Evolutionary conservation across 2,329 filamentous ascomycete species (phyloP).

Genomic region (Colletotrichum karsti): DNA sequence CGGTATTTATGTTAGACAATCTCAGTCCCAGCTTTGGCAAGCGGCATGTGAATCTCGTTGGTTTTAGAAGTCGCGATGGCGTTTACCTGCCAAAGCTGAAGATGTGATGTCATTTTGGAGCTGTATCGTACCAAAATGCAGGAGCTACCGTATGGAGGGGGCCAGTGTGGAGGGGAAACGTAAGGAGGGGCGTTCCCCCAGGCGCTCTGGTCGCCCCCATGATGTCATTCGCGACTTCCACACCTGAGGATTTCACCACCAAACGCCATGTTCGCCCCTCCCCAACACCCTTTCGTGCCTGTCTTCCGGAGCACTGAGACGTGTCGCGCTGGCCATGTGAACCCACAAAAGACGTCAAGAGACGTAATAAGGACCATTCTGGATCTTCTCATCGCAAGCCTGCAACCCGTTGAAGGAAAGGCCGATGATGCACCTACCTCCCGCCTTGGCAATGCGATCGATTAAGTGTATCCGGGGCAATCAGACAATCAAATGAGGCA

Average conservation of each 20-base stretch:
- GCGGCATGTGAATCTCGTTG: slow-evolving; percentile 21
- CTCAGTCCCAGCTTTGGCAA: not conserved
- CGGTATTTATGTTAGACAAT: slow-evolving; percentile 15
- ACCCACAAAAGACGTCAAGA: slow-evolving; percentile 19
- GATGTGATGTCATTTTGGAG: slow-evolving; percentile 27
- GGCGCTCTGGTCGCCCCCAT: slow-evolving; percentile 5
- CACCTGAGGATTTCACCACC: not conserved
- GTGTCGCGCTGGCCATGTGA: slow-evolving; percentile 12
- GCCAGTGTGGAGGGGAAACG: slow-evolving; percentile 3
- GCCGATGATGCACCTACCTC: slow-evolving; percentile 7
- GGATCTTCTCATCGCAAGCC: not conserved
- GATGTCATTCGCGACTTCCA: slow-evolving; percentile 21
- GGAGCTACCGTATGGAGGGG: not conserved
- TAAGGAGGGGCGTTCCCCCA: slow-evolving; percentile 18
- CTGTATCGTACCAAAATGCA: not conserved
- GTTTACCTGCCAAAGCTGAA: slow-evolving; percentile 6
- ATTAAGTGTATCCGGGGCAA: too few species aligned
- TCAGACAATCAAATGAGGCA: not conserved
- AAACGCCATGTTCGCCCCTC: slow-evolving; percentile 5
- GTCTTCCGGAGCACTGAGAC: slow-evolving; percentile 9
- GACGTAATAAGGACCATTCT: slow-evolving; percentile 12
- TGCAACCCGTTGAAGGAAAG: not conserved
- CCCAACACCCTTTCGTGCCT: not conserved
- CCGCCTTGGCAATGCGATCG: not conserved
- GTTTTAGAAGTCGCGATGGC: slow-evolving; percentile 16